Conservation (phyloP, 2,329 filamentous ascomycete species). For the Talaromyces sp. region DNA sequence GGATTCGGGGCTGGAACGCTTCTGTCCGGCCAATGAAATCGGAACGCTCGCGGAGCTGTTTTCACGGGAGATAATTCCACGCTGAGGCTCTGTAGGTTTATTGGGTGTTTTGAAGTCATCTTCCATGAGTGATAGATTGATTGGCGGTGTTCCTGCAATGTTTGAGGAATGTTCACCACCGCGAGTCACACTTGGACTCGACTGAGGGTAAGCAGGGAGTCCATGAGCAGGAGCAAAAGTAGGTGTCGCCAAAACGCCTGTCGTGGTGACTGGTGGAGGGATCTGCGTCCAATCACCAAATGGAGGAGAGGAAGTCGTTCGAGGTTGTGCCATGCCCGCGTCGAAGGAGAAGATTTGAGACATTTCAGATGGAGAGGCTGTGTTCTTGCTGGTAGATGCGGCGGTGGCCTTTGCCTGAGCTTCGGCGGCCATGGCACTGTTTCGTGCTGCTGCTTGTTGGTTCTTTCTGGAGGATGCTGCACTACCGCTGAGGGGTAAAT, state of each 20-base stretch:
- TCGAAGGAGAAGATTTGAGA: conserved; percentile 20
- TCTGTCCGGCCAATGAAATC: conserved; percentile 21
- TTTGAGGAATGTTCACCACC: conserved; percentile 33
- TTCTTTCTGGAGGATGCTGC: conserved; percentile 75
- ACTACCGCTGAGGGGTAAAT: conserved; percentile 80
- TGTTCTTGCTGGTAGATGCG: conserved; percentile 28
- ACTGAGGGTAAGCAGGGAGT: conserved; percentile 48
- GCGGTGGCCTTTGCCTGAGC: conserved; percentile 33
- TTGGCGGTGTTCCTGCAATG: conserved; percentile 47
- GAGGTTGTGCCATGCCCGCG: conserved; percentile 30
- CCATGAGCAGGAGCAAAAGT: conserved; percentile 23
- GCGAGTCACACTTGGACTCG: conserved; percentile 50
- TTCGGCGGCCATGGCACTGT: conserved; percentile 31
- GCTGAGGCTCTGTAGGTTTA: conserved; percentile 21
- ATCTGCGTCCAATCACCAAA: conserved; percentile 39
- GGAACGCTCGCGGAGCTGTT: conserved; percentile 23
- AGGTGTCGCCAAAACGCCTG: conserved; percentile 21
- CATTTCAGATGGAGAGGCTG: conserved; percentile 30
- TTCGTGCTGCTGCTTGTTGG: conserved; percentile 17
- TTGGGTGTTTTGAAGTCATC: conserved; percentile 48
- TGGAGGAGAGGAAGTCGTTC: conserved; percentile 24
- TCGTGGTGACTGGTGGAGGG: conserved; percentile 25
- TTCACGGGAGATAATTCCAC: conserved; percentile 18
- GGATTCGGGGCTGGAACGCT: conserved; percentile 27
- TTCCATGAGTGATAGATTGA: conserved; percentile 56